phyloP scores from a whole-genome alignment of 192 early-diverging fungal species.

The Backusella parvicylindrica region DNA sequence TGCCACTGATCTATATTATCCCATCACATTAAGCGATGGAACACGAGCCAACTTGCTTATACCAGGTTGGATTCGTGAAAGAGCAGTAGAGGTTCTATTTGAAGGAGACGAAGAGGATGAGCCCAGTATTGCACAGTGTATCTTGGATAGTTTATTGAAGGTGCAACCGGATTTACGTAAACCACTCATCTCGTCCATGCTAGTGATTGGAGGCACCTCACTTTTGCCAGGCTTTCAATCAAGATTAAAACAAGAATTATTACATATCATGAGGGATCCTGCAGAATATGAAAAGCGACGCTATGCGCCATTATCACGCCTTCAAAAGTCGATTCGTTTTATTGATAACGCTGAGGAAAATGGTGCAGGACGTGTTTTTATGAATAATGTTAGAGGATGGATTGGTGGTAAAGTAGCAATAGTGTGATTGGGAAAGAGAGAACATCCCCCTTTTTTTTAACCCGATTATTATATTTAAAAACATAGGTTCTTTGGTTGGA shows the following conservation, averaged over 20 bases:
- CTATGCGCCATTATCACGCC: slow-evolving; percentile 45
- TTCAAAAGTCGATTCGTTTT: slow-evolving; percentile 52
- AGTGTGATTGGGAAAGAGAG: not conserved
- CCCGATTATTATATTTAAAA: not conserved
- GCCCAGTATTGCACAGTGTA: slow-evolving; percentile 48
- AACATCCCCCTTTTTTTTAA: not conserved
- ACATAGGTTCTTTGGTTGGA: slow-evolving; percentile 65
- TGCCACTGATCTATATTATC: slow-evolving; percentile 48
- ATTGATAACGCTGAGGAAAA: slow-evolving; percentile 42
- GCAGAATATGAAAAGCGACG: slow-evolving; percentile 29
- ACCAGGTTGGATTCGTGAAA: slow-evolving; percentile 85
- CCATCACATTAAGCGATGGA: slow-evolving; percentile 33
- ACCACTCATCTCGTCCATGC: slow-evolving; percentile 56
- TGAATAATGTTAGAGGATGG: slow-evolving; percentile 70
- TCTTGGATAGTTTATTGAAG: slow-evolving; percentile 54
- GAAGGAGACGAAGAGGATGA: slow-evolving; percentile 61
- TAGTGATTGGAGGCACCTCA: slow-evolving; percentile 76
- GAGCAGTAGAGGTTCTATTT: slow-evolving; percentile 76
- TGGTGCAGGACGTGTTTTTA: slow-evolving; percentile 55
- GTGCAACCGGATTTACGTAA: slow-evolving; percentile 71
- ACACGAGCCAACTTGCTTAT: slow-evolving; percentile 49
- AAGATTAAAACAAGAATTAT: slow-evolving; percentile 61
- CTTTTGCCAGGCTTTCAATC: slow-evolving; percentile 70
- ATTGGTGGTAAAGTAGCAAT: slow-evolving; percentile 53
- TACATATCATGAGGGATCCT: slow-evolving; percentile 42